Conservation (phyloP, 2,329 filamentous ascomycete species). For the Ilyonectria robusta region DNA sequence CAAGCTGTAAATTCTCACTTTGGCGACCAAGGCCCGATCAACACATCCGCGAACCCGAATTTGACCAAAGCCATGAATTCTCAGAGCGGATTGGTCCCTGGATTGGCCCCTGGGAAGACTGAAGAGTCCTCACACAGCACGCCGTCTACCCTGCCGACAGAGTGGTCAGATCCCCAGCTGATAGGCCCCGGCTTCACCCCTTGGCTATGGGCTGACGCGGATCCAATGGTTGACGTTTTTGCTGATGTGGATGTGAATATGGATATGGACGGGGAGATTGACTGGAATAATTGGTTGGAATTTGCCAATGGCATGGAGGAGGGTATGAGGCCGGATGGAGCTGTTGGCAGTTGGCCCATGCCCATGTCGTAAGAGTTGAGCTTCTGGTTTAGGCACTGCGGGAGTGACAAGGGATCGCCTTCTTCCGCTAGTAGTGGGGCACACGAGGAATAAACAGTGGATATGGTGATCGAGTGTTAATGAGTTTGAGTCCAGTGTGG, state of each 20-base stretch:
- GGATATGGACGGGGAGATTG: conserved; percentile 49
- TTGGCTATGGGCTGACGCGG: conserved; percentile 54
- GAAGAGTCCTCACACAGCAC: not conserved
- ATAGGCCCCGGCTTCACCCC: conserved; percentile 40
- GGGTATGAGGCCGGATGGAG: conserved; percentile 5
- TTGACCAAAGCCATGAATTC: not conserved
- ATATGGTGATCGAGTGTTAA: too few relatives aligned
- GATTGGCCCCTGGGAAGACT: not conserved
- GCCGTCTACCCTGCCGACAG: conserved; percentile 10
- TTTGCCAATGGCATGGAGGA: conserved; percentile 52
- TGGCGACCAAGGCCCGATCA: not conserved
- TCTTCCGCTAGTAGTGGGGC: too few relatives aligned
- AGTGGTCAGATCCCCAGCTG: conserved; percentile 9
- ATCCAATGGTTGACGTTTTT: conserved; percentile 45
- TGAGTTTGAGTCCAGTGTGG: too few relatives aligned
- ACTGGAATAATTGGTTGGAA: conserved; percentile 56
- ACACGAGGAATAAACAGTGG: too few relatives aligned
- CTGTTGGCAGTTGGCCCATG: not conserved
- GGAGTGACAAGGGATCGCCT: too few relatives aligned
- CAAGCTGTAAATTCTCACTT: too few relatives aligned
- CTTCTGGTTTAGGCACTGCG: not conserved
- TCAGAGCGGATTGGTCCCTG: not conserved
- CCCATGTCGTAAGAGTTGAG: not conserved
- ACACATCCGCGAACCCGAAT: not conserved
- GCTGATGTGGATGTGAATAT: conserved; percentile 46